Evolutionary conservation across 495 filamentous ascomycete genomes (phyloP), one percentile per base, ranked within the genome.

Genomic region (Hyaloscypha finlandica): DNA sequence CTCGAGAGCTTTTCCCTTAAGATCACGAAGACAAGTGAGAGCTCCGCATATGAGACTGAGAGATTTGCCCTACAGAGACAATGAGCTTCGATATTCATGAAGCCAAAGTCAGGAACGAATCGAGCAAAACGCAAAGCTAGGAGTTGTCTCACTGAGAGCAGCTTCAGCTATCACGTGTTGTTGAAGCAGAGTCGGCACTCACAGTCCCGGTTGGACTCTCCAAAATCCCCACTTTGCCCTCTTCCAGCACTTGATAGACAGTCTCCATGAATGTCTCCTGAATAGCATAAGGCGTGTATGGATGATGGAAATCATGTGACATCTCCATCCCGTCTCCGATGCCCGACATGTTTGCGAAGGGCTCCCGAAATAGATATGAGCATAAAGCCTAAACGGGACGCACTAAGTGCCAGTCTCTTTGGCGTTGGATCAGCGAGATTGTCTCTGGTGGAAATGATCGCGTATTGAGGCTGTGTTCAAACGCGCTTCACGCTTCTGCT

Each of bases 21-120:
- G 86, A 69, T 93, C 87, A 55, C 95, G 90, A 9, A 98, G 81
- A 96, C 95, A 99, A 1, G 95, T 97, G 69, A 99, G 78, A 39
- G 95, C 87, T 60, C 88, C 89, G 79, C 95, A 99, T 69, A 99
- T 97, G 25, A 99, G 80, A 73, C 95, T 98, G 20, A 99, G 76
- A 3, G 96, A 97, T 86, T 99, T 99, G n/a, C 95, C 94, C 89
- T 94, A 64, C 16, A 37, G 12, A 56, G 8, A 3, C 3, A 56
- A 56, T 56, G 6, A 56, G 61, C 42, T 4, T 45, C 3, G 31
- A 48, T 31, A 14, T 19, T 3, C 16, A 48, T 19, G 42, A 48
- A 19, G 11, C 11, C 16, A 19, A 62, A 42, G 20, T 25, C 20
- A 62, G 68, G 19, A 57, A 65, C 19, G 45, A 20, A 19, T 22